Evolutionary conservation across 2,329 filamentous ascomycete species (phyloP).

Genomic region (Epichloe sp.): DNA sequence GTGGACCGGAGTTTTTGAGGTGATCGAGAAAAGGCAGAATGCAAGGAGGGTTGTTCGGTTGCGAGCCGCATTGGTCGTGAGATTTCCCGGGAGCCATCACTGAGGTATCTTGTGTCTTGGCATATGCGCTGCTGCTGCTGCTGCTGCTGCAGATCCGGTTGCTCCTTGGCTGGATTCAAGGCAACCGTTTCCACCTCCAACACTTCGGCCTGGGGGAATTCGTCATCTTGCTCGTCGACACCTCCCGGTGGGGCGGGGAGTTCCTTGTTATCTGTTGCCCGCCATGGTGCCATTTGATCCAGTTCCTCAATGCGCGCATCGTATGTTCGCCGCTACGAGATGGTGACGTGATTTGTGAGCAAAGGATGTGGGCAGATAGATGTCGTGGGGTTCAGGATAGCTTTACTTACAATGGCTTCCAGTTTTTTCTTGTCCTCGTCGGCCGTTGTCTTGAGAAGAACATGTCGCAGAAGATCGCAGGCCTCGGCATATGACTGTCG

Average conservation of each 20-base stretch:
- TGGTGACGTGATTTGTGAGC: neutral
- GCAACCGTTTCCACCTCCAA: neutral
- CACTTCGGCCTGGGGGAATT: conserved; percentile 1
- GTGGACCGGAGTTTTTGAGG: conserved; percentile 19
- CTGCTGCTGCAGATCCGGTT: conserved; percentile 7
- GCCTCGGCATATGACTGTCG: conserved; percentile 85
- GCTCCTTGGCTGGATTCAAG: conserved; percentile 26
- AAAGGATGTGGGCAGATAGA: neutral
- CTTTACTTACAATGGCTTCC: conserved; percentile 70
- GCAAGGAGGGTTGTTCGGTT: conserved; percentile 22
- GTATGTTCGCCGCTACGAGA: conserved; percentile 66
- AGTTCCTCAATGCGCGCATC: conserved; percentile 81
- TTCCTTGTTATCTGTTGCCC: conserved; percentile 51
- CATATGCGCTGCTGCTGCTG: conserved; percentile 9
- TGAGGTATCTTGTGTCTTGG: conserved; percentile 9
- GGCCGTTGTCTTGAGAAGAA: conserved; percentile 70
- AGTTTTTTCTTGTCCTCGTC: conserved; percentile 83
- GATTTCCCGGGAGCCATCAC: conserved; percentile 13
- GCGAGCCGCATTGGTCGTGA: conserved; percentile 8
- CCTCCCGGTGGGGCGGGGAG: conserved; percentile 60
- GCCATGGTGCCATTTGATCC: conserved; percentile 51
- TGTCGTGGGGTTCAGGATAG: neutral
- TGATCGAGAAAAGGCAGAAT: conserved; percentile 41
- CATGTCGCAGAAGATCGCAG: conserved; percentile 74
- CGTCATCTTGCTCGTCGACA: conserved; percentile 12